A percentile compares a stretch with the other conserved stretches of the same genome.
These are phyloP conservation scores for Pleurotus sapidus DNA, from an alignment of 768 basidiomycete genomes.

Conservation along the genomic window DNA sequence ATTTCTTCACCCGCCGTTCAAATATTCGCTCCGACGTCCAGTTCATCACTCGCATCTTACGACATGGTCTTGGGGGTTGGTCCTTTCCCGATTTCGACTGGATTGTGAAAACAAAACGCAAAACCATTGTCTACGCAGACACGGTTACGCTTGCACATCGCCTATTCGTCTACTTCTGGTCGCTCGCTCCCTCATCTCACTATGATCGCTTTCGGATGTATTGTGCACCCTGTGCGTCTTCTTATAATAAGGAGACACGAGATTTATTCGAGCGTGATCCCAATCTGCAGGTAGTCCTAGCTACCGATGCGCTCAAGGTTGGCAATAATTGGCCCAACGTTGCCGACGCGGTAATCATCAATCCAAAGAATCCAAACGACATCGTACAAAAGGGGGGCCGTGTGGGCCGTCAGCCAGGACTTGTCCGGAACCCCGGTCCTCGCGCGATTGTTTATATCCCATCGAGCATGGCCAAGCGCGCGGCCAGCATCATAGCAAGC, in stretches of 20 bases:
- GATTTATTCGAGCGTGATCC: not conserved
- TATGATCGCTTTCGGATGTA: not conserved
- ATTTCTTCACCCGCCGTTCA: slow-evolving; percentile 15
- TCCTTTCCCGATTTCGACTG: slow-evolving; percentile 22
- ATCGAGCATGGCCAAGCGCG: not conserved
- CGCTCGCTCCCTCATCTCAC: not conserved
- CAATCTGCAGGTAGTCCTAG: not conserved
- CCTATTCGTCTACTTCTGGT: slow-evolving; percentile 18
- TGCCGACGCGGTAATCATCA: not conserved
- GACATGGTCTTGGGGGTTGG: slow-evolving; percentile 13
- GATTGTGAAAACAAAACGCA: slow-evolving; percentile 16
- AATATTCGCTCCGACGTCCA: slow-evolving; percentile 23
- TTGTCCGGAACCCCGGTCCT: not conserved
- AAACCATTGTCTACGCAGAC: slow-evolving; percentile 24
- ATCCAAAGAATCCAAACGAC: not conserved
- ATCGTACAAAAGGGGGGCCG: not conserved
- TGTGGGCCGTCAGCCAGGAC: not conserved
- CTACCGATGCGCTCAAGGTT: not conserved
- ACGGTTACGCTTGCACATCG: slow-evolving; percentile 21
- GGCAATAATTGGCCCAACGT: not conserved
- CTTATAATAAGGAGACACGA: not conserved
- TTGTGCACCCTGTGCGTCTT: not conserved
- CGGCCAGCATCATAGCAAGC: not conserved
- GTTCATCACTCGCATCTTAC: slow-evolving; percentile 17
- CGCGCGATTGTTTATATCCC: not conserved